Percentiles rank a stretch among this genome's conserved stretches.
Conservation (phyloP, 495 filamentous ascomycete species). For the Penicillium argentinense region DNA sequence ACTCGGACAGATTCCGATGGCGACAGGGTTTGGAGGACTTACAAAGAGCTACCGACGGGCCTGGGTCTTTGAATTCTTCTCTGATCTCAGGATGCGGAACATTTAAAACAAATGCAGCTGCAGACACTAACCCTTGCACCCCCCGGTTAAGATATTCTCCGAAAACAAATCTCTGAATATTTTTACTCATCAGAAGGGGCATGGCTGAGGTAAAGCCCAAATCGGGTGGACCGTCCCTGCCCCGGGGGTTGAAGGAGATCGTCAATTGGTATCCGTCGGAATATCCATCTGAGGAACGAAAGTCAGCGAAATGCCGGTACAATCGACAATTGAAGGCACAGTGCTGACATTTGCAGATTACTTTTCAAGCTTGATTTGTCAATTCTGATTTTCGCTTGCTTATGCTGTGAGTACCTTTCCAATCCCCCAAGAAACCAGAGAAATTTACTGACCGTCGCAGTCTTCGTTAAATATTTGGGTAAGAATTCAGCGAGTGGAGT, state of each 20-base stretch:
- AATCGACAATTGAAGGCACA: neutral
- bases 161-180: neutral
- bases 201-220: conserved; percentile 28
- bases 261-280: conserved; percentile 50
- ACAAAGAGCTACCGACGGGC: conserved; percentile 1
- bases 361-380: conserved; percentile 35
- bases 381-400: conserved; percentile 35
- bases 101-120: neutral
- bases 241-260: conserved; percentile 42
- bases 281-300: conserved; percentile 43
- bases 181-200: neutral
- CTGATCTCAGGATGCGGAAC: neutral
- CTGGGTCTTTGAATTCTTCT: neutral
- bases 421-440: neutral
- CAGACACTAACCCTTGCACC: neutral
- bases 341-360: conserved; percentile 18
- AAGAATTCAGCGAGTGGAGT: neutral
- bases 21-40: conserved; percentile 23
- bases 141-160: neutral
- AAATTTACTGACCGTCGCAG: conserved; percentile 16
- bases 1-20: conserved; percentile 15
- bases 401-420: conserved; percentile 35
- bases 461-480: conserved; percentile 39
- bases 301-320: conserved; percentile 18
- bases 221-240: conserved; percentile 13